A percentile compares a stretch with the other conserved stretches of the same genome.
phyloP scores from a whole-genome alignment of 345 rosid species.

The Syzygium aromaticum region DNA sequence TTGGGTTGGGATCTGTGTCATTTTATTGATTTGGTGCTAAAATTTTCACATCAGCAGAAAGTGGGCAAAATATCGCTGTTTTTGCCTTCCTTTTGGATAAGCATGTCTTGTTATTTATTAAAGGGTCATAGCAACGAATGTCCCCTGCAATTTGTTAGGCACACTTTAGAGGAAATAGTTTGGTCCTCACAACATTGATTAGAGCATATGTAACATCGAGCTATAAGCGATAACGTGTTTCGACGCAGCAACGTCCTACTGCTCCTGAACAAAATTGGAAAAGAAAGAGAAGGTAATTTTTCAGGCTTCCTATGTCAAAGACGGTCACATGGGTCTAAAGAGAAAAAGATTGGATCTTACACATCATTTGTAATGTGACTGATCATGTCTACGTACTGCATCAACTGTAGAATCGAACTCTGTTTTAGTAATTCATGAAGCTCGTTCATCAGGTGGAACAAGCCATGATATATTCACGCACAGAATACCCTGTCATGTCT shows the following conservation, averaged over 20 bases:
- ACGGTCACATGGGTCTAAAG: background rate
- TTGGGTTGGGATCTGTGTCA: background rate
- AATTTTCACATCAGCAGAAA: background rate
- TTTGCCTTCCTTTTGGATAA: background rate
- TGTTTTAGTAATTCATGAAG: background rate
- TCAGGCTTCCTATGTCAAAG: background rate
- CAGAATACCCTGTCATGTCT: background rate
- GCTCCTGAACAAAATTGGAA: background rate
- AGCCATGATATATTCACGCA: too few relatives aligned
- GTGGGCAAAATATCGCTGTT: background rate
- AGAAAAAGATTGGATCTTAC: background rate
- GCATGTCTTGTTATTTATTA: background rate
- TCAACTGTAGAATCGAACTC: background rate
- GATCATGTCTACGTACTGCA: background rate
- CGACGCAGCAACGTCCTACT: background rate
- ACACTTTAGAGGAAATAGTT: too few relatives aligned
- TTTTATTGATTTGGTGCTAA: background rate
- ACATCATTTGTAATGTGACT: background rate
- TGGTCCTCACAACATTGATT: too few relatives aligned
- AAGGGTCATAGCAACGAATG: background rate
- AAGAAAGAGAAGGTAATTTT: background rate
- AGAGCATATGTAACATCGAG: too few relatives aligned
- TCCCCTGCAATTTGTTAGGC: too few relatives aligned
- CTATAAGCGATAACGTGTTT: background rate
- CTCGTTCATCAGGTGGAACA: too few relatives aligned